Conservation (phyloP, 2,329 filamentous ascomycete species). For the Alternaria atra region DNA sequence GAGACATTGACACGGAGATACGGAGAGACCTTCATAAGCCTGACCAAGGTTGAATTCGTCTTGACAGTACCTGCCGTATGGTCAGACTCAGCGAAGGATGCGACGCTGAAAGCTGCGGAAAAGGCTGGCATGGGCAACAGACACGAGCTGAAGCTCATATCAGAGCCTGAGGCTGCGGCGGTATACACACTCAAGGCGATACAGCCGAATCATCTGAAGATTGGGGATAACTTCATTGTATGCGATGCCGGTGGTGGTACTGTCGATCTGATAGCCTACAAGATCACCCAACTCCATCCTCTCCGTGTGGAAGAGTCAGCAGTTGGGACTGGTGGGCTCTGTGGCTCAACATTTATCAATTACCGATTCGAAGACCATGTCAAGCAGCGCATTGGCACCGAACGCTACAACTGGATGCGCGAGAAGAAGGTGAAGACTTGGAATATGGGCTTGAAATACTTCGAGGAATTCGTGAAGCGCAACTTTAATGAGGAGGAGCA, state of each 20-base stretch:
- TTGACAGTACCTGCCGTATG: constrained; percentile 80
- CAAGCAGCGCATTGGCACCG: constrained; percentile 70
- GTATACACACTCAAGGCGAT: constrained; percentile 83
- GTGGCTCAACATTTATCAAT: constrained; percentile 81
- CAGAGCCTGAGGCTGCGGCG: constrained; percentile 79
- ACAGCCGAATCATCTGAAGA: constrained; percentile 75
- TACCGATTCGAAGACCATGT: constrained; percentile 84
- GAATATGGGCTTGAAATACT: constrained; percentile 76
- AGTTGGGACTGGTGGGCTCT: constrained; percentile 79
- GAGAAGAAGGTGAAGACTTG: constrained; percentile 79
- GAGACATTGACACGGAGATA: constrained; percentile 77
- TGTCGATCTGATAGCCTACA: constrained; percentile 71
- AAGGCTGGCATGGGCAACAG: constrained; percentile 78
- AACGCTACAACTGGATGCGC: constrained; percentile 77
- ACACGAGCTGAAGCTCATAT: constrained; percentile 78
- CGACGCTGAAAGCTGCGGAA: constrained; percentile 79
- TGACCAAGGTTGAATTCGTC: constrained; percentile 79
- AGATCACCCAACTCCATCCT: constrained; percentile 76
- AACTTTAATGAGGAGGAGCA: constrained; percentile 84
- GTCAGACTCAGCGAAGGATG: constrained; percentile 86
- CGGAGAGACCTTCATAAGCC: constrained; percentile 79
- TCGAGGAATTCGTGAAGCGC: constrained; percentile 85
- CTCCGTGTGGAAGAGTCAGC: constrained; percentile 80
- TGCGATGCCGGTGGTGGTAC: constrained; percentile 60
- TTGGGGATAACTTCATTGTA: constrained; percentile 69